These are phyloP conservation scores for Trichoderma simmonsii DNA, from an alignment of 2,329 filamentous ascomycete species.

Conservation along the genomic window DNA sequence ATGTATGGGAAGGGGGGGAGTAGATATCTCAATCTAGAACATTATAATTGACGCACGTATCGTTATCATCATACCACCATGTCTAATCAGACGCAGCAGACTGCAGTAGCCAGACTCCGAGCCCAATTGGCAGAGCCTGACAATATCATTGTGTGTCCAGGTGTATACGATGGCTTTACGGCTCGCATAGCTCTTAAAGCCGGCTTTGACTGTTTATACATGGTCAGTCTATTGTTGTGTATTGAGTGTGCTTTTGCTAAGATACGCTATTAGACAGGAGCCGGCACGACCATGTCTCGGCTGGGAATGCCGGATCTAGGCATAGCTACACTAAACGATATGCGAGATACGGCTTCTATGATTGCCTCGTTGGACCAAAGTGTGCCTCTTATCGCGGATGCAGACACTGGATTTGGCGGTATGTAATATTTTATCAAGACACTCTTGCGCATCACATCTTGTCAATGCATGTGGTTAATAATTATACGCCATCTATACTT, in stretches of 20 bases:
- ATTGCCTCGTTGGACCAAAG: constrained; percentile 56
- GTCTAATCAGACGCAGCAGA: not conserved
- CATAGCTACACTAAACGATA: constrained; percentile 59
- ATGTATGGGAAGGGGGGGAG: not conserved
- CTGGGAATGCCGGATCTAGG: constrained; percentile 63
- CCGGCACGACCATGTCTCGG: constrained; percentile 58
- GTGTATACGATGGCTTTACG: constrained; percentile 67
- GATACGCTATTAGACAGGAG: constrained; percentile 49
- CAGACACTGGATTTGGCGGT: constrained; percentile 56
- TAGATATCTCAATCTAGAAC: not conserved
- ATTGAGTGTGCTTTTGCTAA: not conserved
- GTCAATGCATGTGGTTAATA: not conserved
- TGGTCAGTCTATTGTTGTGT: constrained; percentile 45
- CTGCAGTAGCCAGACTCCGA: constrained; percentile 9
- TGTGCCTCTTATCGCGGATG: constrained; percentile 59
- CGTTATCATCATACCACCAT: not conserved
- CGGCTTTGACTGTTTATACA: constrained; percentile 65
- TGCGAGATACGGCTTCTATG: constrained; percentile 62
- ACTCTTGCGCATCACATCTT: not conserved
- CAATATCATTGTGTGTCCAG: constrained; percentile 55
- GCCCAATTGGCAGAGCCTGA: constrained; percentile 35
- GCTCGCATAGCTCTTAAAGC: constrained; percentile 59
- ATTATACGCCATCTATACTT: not conserved
- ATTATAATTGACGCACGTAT: not conserved
- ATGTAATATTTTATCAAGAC: not conserved